phyloP scores from a whole-genome alignment of 306 rosid genomes.

The Cicer cuneatum region DNA sequence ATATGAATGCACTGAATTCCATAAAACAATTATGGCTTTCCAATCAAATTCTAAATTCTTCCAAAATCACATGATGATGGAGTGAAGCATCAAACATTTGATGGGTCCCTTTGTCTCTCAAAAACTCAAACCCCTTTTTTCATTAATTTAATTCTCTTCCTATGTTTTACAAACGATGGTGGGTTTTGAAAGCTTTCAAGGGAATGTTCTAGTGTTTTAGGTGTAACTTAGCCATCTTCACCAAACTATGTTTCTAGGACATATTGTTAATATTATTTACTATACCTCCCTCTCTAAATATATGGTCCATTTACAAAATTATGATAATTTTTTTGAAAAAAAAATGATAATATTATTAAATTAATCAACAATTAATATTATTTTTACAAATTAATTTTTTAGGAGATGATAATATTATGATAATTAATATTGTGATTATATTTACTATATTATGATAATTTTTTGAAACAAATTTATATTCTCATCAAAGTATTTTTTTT shows the following conservation, averaged over 20 bases:
- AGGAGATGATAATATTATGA: too few species aligned
- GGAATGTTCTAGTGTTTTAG: conserved; percentile 41
- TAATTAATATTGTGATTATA: too few species aligned
- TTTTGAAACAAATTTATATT: too few species aligned
- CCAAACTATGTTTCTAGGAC: conserved; percentile 48
- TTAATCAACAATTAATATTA: too few species aligned
- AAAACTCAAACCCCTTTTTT: conserved; percentile 12
- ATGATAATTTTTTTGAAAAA: too few species aligned
- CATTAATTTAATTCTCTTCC: not conserved
- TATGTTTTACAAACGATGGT: conserved; percentile 24
- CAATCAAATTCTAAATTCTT: conserved; percentile 59
- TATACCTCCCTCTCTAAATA: too few species aligned
- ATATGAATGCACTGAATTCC: conserved; percentile 66
- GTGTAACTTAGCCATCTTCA: conserved; percentile 58
- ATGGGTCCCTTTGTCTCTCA: conserved; percentile 61
- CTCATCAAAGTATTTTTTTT: too few species aligned
- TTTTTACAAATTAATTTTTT: too few species aligned
- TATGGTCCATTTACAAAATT: too few species aligned
- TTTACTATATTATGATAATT: too few species aligned
- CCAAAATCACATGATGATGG: conserved; percentile 70
- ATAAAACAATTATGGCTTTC: conserved; percentile 72
- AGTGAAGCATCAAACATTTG: conserved; percentile 73
- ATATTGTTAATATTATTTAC: not conserved
- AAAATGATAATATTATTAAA: too few species aligned
- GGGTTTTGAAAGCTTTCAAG: conserved; percentile 38